Conservation (phyloP, 2,329 filamentous ascomycete genomes). For the Botryotinia calthae region DNA sequence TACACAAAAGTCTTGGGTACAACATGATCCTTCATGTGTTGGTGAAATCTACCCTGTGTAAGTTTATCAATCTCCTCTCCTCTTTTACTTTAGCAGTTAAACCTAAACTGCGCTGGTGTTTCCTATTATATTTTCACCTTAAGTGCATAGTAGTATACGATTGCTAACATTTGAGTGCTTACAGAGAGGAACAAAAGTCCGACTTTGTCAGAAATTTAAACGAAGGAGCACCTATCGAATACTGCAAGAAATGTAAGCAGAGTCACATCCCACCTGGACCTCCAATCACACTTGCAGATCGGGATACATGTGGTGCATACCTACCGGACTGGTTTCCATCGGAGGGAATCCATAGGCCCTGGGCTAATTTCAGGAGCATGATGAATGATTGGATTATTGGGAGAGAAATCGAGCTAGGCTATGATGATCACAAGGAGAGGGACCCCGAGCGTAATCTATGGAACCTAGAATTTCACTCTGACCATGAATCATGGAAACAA, state of each 20-base stretch:
- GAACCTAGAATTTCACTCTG: slow-evolving; percentile 33
- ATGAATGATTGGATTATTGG: slow-evolving; percentile 26
- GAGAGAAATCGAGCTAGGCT: slow-evolving; percentile 25
- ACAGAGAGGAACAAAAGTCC: slow-evolving; percentile 15
- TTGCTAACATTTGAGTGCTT: neutral
- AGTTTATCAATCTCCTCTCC: neutral
- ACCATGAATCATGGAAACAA: slow-evolving; percentile 28
- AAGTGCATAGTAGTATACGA: neutral
- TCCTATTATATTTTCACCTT: neutral
- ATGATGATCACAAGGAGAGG: slow-evolving; percentile 12
- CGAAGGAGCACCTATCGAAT: slow-evolving; percentile 22
- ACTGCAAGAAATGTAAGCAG: slow-evolving; percentile 32
- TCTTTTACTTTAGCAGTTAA: neutral
- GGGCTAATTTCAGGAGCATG: slow-evolving; percentile 26
- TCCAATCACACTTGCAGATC: slow-evolving; percentile 28
- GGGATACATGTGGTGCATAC: slow-evolving; percentile 32
- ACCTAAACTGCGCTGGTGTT: neutral
- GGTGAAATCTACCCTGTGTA: slow-evolving; percentile 15
- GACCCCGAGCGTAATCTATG: slow-evolving; percentile 21
- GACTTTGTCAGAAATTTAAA: slow-evolving; percentile 23
- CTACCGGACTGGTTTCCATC: slow-evolving; percentile 37
- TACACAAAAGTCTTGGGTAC: slow-evolving; percentile 10
- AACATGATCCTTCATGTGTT: slow-evolving; percentile 11
- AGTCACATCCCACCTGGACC: slow-evolving; percentile 33
- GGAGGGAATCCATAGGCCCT: slow-evolving; percentile 24